These are phyloP conservation scores for Solioccasus polychromus DNA, from an alignment of 768 basidiomycete species.

Conservation along the genomic window DNA sequence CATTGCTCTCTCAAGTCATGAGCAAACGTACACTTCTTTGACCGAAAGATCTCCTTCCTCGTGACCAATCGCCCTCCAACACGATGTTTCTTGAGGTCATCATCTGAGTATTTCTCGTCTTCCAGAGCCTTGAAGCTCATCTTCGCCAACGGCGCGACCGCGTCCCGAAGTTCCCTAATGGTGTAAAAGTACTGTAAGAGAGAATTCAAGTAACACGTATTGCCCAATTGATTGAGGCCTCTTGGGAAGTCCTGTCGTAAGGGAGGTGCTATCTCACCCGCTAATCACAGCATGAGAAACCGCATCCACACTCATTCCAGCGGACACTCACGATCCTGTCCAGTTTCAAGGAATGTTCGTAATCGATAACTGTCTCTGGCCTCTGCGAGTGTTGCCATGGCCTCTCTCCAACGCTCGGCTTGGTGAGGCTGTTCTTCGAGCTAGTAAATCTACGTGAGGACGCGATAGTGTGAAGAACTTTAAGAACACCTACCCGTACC, in stretches of 20 bases:
- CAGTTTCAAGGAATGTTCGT: constrained; percentile 59
- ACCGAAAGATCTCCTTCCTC: constrained; percentile 74
- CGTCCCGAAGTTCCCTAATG: constrained; percentile 83
- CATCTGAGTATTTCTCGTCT: constrained; percentile 73
- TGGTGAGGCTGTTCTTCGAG: constrained; percentile 70
- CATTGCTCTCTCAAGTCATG: neutral
- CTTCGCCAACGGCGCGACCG: constrained; percentile 60
- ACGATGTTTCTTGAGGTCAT: constrained; percentile 77
- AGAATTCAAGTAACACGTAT: constrained; percentile 86
- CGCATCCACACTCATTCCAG: neutral
- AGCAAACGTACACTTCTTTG: constrained; percentile 69
- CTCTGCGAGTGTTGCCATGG: constrained; percentile 71
- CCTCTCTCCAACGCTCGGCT: constrained; percentile 68
- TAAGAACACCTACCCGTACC: constrained; percentile 54
- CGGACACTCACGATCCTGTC: constrained; percentile 68
- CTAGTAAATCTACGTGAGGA: constrained; percentile 36
- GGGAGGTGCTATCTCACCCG: constrained; percentile 57
- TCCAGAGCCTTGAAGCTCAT: constrained; percentile 53
- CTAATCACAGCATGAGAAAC: constrained; percentile 34
- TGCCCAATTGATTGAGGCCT: constrained; percentile 85
- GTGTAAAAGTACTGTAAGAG: constrained; percentile 88
- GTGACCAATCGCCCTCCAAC: constrained; percentile 87
- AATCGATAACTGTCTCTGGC: constrained; percentile 70
- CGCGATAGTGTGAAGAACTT: neutral
- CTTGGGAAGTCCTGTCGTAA: constrained; percentile 70